A percentile compares a stretch with the other conserved stretches of the same genome.
These are phyloP conservation scores for Torulaspora microellipsoides DNA, from an alignment of 805 yeast genomes.

Conservation along the genomic window DNA sequence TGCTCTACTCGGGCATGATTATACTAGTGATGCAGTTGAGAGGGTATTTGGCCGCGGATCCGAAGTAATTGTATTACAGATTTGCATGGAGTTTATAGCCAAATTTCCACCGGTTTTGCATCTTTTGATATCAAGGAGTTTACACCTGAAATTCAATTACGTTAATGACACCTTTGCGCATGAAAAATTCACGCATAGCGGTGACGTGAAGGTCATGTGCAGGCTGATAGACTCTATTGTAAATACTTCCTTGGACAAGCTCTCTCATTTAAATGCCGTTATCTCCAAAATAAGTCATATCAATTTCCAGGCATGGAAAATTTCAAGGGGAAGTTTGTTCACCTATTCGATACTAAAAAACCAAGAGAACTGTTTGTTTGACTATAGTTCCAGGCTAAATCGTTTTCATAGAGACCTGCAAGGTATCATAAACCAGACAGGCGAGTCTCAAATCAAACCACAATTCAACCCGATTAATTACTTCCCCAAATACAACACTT, in stretches of 20 bases:
- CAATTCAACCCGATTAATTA: slow-evolving; percentile 18
- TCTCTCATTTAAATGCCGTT: slow-evolving; percentile 33
- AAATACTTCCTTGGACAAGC: slow-evolving; percentile 25
- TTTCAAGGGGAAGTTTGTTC: slow-evolving; percentile 46
- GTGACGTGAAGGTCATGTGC: not conserved
- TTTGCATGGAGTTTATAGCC: slow-evolving; percentile 16
- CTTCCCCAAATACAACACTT: slow-evolving; percentile 26
- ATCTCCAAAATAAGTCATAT: slow-evolving; percentile 45
- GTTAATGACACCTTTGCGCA: slow-evolving; percentile 1
- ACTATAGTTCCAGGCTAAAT: slow-evolving; percentile 20
- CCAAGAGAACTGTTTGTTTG: slow-evolving; percentile 30
- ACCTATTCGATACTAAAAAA: slow-evolving; percentile 37
- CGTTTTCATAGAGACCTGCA: slow-evolving; percentile 12
- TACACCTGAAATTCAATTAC: slow-evolving; percentile 27
- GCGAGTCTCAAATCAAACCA: not conserved
- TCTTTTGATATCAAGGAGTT: slow-evolving; percentile 29
- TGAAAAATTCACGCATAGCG: not conserved
- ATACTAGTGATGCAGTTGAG: slow-evolving; percentile 7
- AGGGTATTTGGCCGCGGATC: slow-evolving; percentile 16
- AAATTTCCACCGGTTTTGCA: slow-evolving; percentile 14
- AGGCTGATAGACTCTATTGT: slow-evolving; percentile 18
- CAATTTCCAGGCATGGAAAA: slow-evolving; percentile 63
- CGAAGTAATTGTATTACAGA: slow-evolving; percentile 14
- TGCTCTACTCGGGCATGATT: slow-evolving; percentile 6
- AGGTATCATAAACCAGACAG: not conserved